A percentile compares a stretch with the other conserved stretches of the same genome.
Conservation (phyloP, 257 asterid species). For the Fraxinus anomala region DNA sequence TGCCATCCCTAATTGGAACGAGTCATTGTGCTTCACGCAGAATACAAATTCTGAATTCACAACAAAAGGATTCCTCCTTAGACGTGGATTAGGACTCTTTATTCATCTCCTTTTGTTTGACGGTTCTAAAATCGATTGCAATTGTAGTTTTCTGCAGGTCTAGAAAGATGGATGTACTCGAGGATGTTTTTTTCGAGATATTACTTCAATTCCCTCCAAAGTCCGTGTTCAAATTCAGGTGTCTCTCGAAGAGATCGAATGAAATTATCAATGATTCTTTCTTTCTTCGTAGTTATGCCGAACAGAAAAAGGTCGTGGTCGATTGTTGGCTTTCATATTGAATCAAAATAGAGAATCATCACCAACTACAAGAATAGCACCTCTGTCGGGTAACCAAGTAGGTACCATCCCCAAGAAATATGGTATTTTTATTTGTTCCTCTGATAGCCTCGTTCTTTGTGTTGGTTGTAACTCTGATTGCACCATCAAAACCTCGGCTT, state of each 20-base stretch:
- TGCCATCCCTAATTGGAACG: no score
- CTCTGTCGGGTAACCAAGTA: neutral
- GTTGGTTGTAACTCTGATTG: neutral
- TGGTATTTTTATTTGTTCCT: neutral
- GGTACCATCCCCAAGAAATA: neutral
- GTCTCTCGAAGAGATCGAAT: neutral
- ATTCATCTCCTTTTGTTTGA: no score
- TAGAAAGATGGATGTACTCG: constrained; percentile 13
- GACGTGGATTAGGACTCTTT: no score
- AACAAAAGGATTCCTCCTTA: no score
- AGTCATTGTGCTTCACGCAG: no score
- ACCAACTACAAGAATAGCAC: neutral
- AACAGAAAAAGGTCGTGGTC: neutral
- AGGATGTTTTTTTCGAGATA: neutral
- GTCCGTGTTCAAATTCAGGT: neutral
- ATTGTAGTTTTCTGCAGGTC: no score
- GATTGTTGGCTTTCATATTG: neutral
- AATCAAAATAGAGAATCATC: neutral
- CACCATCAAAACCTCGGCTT: neutral
- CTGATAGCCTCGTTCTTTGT: neutral
- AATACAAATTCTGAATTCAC: no score
- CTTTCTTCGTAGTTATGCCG: neutral
- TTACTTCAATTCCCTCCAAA: neutral
- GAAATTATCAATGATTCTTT: neutral
- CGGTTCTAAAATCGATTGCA: no score